These are phyloP conservation scores for Bryoerythrophyllum caledonicum DNA, from an alignment of 225 moss, liverwort and hornwort species.

Conservation along the genomic window DNA sequence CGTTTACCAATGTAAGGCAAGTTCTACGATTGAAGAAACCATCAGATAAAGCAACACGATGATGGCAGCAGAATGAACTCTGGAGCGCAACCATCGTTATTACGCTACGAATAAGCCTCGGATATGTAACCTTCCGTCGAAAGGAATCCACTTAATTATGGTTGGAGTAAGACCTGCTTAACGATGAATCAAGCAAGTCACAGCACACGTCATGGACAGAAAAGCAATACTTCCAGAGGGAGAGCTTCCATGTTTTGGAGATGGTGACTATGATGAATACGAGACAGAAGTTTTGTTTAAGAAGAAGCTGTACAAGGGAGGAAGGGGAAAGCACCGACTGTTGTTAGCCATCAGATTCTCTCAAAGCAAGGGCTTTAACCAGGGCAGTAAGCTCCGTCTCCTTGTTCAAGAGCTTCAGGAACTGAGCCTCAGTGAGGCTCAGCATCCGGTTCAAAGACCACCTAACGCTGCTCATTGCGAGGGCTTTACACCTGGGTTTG, in stretches of 20 bases:
- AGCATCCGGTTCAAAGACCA: constrained; percentile 79
- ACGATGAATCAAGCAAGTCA: background rate
- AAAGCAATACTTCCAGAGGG: background rate
- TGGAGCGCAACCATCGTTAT: background rate
- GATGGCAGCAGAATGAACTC: background rate
- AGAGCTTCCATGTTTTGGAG: background rate
- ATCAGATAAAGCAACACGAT: too few species aligned
- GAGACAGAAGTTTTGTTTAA: constrained; percentile 7
- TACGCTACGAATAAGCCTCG: background rate
- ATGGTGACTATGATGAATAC: background rate
- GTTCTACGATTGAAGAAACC: too few species aligned
- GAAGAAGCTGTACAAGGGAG: constrained; percentile 25
- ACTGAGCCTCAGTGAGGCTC: constrained; percentile 45
- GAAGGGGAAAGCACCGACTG: background rate
- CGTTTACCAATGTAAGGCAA: too few species aligned
- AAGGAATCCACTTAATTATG: background rate
- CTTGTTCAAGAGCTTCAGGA: constrained; percentile 39
- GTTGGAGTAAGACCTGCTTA: constrained; percentile 4
- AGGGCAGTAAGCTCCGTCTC: constrained; percentile 17
- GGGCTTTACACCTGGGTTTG: constrained; percentile 49
- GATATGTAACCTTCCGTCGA: background rate
- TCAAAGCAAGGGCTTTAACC: constrained; percentile 12
- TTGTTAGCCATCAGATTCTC: background rate
- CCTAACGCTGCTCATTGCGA: constrained; percentile 25
- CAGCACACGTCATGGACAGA: background rate